These are phyloP conservation scores for Hemileccinum rubropunctum DNA, from an alignment of 768 basidiomycete genomes.

Conservation along the genomic window DNA sequence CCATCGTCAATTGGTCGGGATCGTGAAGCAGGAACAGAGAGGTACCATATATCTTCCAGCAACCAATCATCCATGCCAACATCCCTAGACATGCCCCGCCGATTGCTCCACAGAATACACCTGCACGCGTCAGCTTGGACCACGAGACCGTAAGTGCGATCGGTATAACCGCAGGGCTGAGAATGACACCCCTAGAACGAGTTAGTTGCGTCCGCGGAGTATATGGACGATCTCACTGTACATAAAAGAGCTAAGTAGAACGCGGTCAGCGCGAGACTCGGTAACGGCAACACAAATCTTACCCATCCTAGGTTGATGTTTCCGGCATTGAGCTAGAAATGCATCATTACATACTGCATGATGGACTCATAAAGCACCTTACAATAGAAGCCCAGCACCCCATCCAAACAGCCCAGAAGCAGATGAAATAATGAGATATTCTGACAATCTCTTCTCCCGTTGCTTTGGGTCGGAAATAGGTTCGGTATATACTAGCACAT, in stretches of 20 bases:
- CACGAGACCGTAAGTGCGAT: conserved; percentile 46
- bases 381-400: conserved; percentile 42
- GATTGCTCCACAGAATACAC: conserved; percentile 40
- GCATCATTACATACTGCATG: neutral
- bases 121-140: conserved; percentile 42
- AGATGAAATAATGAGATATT: conserved; percentile 39
- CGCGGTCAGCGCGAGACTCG: conserved; percentile 3
- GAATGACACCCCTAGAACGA: conserved; percentile 42
- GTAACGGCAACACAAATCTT: conserved; percentile 3
- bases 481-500: conserved; percentile 33
- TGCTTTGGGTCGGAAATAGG: conserved; percentile 38
- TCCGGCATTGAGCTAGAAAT: conserved; percentile 39
- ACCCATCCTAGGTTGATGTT: conserved; percentile 49
- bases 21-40: neutral
- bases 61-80: conserved; percentile 51
- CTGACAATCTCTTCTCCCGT: conserved; percentile 40
- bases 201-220: neutral
- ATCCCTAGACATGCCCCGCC: conserved; percentile 42
- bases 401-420: conserved; percentile 45
- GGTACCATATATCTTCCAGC: conserved; percentile 47
- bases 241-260: conserved; percentile 38
- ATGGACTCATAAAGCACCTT: neutral
- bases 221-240: conserved; percentile 32
- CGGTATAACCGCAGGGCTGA: conserved; percentile 50
- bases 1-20: neutral